Base-by-base conservation (phyloP, 2,329 filamentous ascomycete species). In the Diaporthe velutina region DNA sequence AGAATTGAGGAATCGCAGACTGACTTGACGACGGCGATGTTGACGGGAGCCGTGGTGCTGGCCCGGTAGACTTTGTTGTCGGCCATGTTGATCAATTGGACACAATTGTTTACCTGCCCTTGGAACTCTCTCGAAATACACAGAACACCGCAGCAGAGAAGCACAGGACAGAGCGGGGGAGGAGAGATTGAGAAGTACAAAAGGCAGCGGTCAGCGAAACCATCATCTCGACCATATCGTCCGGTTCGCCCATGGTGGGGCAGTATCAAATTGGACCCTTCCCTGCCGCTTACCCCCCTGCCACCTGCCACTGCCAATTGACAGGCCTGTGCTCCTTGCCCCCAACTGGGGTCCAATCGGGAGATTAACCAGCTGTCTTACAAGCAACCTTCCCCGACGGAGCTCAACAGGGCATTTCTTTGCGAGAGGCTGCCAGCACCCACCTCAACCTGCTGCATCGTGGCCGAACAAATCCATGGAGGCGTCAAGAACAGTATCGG, bases 1-100 rank as follows among this genome's bases (percentile, higher is more conserved):
- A 75, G 76, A 22, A 55, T 76, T 6, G 15, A 35, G 15, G 4
- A 35, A 22, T 22, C 19, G 54, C 54, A 28, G 30, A 72, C 83
- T 71, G 81, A 97, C 94, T 98, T 98, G 87, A 98, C 97, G 74
- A 98, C 96, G 78, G 96, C 96, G 83, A 98, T 98, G 88, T 98
- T 98, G 82, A 98, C 96, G 19, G 96, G 97, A 54, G 97, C 97
- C 77, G 96, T 98, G 75, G 97, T 98, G 88, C 94, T 98, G 79
- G 97, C 95, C 80, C 95, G 93, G 88, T 97, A 96, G 81, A 98
- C 90, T 74, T 87, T 88, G 71, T 80, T 85, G 79, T 88, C 87
- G 42, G 86, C 84, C 87, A 89, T 89, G 15, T 70, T 72, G 54
- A 58, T 50, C 40, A 38, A 38, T 52, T 40, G 33, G n/a, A 52